These are phyloP conservation scores for Boeremia lycopersici DNA, from an alignment of 2,329 filamentous ascomycete species.

Conservation along the genomic window DNA sequence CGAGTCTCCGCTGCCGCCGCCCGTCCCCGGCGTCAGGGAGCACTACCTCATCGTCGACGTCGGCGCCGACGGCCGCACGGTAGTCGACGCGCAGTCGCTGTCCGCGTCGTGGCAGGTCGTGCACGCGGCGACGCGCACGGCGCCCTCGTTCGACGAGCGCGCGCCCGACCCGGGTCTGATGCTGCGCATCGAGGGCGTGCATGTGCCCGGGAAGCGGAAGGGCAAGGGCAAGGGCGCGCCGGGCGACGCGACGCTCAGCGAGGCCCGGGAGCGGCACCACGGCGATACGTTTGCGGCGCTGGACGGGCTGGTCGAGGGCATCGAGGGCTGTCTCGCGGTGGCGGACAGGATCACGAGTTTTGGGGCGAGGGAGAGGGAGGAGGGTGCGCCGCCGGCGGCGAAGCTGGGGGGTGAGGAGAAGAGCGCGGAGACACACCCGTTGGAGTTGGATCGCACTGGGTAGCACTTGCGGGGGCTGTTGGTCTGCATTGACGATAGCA, in stretches of 20 bases:
- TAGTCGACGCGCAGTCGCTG: slow-evolving; percentile 74
- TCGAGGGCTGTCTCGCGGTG: slow-evolving; percentile 45
- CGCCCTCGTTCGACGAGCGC: slow-evolving; percentile 66
- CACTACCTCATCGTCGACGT: slow-evolving; percentile 65
- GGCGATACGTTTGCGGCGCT: slow-evolving; percentile 46
- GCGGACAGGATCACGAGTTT: slow-evolving; percentile 40
- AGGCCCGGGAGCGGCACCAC: slow-evolving; percentile 37
- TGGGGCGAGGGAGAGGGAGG: slow-evolving; percentile 15
- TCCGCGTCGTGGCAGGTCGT: slow-evolving; percentile 75
- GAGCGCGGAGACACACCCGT: neutral
- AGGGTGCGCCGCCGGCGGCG: neutral
- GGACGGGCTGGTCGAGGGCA: slow-evolving; percentile 44
- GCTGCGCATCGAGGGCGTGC: slow-evolving; percentile 66
- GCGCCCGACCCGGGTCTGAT: slow-evolving; percentile 58
- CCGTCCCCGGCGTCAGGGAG: slow-evolving; percentile 56
- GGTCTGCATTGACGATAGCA: too few relatives aligned
- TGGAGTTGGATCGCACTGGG: slow-evolving; percentile 1
- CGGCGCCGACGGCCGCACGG: slow-evolving; percentile 52
- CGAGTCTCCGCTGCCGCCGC: slow-evolving; percentile 54
- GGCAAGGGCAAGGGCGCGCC: slow-evolving; percentile 38
- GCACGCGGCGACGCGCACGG: slow-evolving; percentile 58
- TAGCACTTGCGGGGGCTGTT: too few relatives aligned
- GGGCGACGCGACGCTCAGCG: slow-evolving; percentile 35
- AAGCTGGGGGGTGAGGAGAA: slow-evolving; percentile 1
- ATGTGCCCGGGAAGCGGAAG: slow-evolving; percentile 39